Evolutionary conservation across 257 asterid genomes (phyloP), one percentile per base, ranked within the genome.

Genomic region (Paraleonurus japonicus): DNA sequence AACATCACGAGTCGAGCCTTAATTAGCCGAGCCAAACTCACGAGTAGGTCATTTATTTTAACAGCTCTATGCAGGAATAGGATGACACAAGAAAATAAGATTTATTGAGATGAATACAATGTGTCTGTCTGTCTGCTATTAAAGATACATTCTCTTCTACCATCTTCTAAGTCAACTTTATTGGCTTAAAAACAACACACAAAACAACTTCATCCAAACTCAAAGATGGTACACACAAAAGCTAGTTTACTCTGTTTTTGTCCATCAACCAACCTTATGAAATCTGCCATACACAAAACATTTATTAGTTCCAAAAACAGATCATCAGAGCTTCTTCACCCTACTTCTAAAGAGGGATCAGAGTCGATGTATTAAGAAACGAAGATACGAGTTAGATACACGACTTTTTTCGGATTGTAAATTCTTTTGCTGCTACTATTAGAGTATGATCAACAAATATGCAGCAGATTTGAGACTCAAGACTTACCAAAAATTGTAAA

Each of bases 401-500:
- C 22, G n/a, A 13, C 19, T 16, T 17, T 30, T 17, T 41, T 67
- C 35, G 27, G n/a, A 13, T 13, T n/a, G 16, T 19, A 43, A 43
- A 43, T 13, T 13, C 7, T 13, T 37, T 43, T 43, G 19, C 51
- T 43, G 4, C 51, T 3, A 15, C 51, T 43, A 43, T 41, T 12
- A 41, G 17, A 3, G 50, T 12, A 45, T 0, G 53, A 45, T n/a
- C 19, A 45, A 4, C 20, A 45, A 35, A 45, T 47, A 47, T 47
- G 53, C 54, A 47, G 54, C 3, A 47, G 54, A 5, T n/a, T 47
- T 16, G 9, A 47, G 22, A 10, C 54, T 47, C 22, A 0, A n/a
- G 16, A 66, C 80, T 80, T 72, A 76, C 87, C 75, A 33, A 71
- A 65, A 60, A 48, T 7, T 8, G 37, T 47, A 48, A 53, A 69